phyloP scores from a whole-genome alignment of 257 asterid genomes.

The Primulina tabacum region DNA sequence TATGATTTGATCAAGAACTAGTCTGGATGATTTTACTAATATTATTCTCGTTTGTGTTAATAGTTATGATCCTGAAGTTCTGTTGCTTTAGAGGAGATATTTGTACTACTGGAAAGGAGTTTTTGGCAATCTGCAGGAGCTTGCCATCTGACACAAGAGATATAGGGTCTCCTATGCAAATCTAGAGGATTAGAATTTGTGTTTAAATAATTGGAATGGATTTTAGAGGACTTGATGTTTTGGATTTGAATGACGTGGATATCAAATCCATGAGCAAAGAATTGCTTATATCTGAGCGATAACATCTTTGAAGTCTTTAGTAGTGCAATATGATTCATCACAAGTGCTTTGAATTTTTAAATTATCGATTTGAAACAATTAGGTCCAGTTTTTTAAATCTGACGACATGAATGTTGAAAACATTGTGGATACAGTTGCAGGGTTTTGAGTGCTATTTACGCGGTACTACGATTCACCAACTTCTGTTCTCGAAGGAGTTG shows the following conservation, averaged over 20 bases:
- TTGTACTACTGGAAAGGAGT: neutral
- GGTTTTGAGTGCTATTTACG: neutral
- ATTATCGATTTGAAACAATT: neutral
- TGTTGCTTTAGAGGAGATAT: neutral
- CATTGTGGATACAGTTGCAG: neutral
- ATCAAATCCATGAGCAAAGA: too few relatives aligned
- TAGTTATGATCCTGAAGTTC: neutral
- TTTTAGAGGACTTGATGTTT: neutral
- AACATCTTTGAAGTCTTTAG: neutral
- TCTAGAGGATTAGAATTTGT: neutral
- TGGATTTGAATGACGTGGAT: neutral
- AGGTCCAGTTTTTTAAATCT: neutral
- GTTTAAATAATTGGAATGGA: neutral
- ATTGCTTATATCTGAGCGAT: neutral
- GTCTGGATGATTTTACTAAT: neutral
- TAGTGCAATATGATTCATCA: neutral
- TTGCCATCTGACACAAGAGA: neutral
- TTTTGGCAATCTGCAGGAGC: neutral
- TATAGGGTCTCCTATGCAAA: neutral
- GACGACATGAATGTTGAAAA: too few relatives aligned
- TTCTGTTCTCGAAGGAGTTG: too few relatives aligned
- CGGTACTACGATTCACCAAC: too few relatives aligned
- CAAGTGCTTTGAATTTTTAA: neutral
- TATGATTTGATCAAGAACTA: neutral
- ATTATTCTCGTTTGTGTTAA: neutral